These are phyloP conservation scores for Acacia crassicarpa DNA, from an alignment of 306 rosid genomes.

Conservation along the genomic window DNA sequence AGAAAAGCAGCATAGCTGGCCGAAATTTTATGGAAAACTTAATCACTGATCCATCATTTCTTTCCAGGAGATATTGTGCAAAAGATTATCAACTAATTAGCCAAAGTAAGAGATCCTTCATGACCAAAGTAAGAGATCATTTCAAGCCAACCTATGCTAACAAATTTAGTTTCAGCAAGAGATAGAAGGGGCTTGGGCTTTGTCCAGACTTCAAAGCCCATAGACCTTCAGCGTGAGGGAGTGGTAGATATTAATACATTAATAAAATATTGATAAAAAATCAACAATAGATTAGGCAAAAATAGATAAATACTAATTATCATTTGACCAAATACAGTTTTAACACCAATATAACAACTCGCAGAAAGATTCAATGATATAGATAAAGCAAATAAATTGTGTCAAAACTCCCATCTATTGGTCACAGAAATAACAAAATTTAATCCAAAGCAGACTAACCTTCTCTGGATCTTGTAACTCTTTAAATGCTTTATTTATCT, in stretches of 20 bases:
- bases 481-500: conserved; percentile 87
- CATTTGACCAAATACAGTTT: conserved; percentile 1
- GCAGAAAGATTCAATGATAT: not conserved
- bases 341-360: not conserved
- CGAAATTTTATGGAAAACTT: not conserved
- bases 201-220: not conserved
- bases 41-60: not conserved
- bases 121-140: not conserved
- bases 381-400: conserved; percentile 6
- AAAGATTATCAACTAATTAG: not conserved
- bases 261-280: not conserved
- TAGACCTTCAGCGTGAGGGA: not conserved
- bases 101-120: not conserved
- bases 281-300: not conserved
- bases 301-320: not conserved
- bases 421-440: conserved; percentile 23
- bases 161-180: not conserved
- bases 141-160: not conserved
- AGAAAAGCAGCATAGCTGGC: not conserved
- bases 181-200: not conserved
- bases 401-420: not conserved
- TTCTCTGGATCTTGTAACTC: conserved; percentile 80
- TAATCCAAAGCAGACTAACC: conserved; percentile 43
- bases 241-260: not conserved
- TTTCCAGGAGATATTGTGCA: not conserved